A percentile compares a stretch with the other conserved stretches of the same genome.
These are phyloP conservation scores for Penicillium cataractarum DNA, from an alignment of 495 filamentous ascomycete species.

Conservation along the genomic window DNA sequence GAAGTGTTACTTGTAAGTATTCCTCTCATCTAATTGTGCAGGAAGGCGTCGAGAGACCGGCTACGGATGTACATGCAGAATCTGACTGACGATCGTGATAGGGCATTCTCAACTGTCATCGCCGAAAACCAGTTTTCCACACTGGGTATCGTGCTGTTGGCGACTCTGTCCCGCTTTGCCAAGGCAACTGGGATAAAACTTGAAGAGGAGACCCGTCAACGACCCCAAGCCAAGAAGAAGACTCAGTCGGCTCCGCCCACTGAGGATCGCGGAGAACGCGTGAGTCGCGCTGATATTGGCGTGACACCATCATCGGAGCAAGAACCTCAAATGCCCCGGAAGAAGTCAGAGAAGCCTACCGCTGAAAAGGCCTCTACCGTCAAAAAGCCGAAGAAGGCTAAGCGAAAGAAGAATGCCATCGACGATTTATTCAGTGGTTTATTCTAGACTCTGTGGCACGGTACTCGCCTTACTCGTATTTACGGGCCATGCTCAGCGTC, in stretches of 20 bases:
- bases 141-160: conserved; percentile 76
- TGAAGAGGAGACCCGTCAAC: conserved; percentile 19
- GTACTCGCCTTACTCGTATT: neutral
- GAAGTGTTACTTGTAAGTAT: conserved; percentile 49
- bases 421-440: conserved; percentile 64
- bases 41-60: neutral
- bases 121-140: conserved; percentile 75
- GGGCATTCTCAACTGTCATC: conserved; percentile 70
- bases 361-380: neutral
- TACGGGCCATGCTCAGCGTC: neutral
- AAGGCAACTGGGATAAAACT: conserved; percentile 42
- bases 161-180: conserved; percentile 62
- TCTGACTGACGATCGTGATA: conserved; percentile 26
- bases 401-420: conserved; percentile 60
- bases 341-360: neutral
- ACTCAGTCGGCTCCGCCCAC: neutral
- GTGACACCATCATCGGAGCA: neutral
- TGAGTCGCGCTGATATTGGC: conserved; percentile 25
- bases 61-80: neutral
- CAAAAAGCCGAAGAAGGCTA: conserved; percentile 38
- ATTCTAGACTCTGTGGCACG: conserved; percentile 34
- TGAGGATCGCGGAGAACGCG: conserved; percentile 41
- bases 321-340: neutral
- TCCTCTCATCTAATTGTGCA: neutral
- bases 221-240: conserved; percentile 4